phyloP scores from a whole-genome alignment of 2,329 filamentous ascomycete genomes.

The Trichothecium roseum region DNA sequence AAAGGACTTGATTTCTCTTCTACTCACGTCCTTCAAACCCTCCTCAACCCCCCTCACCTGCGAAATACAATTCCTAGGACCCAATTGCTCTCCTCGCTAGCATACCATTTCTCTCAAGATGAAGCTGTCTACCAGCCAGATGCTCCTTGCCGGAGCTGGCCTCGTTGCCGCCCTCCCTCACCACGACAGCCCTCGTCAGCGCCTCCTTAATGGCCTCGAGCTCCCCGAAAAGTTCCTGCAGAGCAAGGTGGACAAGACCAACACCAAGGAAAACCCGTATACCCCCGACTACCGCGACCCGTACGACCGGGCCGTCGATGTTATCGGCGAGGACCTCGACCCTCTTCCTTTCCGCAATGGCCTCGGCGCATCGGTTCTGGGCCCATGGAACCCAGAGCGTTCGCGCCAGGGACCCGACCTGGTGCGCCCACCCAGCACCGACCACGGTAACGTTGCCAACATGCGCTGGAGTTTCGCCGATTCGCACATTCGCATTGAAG shows the following conservation, averaged over 20 bases:
- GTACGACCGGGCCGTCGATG: conserved; percentile 52
- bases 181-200: conserved; percentile 43
- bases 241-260: conserved; percentile 17
- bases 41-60: background rate
- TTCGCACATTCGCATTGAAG: conserved; percentile 54
- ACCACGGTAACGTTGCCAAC: conserved; percentile 59
- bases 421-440: conserved; percentile 61
- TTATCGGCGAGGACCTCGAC: conserved; percentile 47
- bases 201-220: conserved; percentile 37
- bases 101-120: conserved; percentile 11
- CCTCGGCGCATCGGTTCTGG: conserved; percentile 54
- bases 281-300: conserved; percentile 49
- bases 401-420: conserved; percentile 62
- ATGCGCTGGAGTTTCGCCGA: conserved; percentile 64
- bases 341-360: conserved; percentile 57
- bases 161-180: conserved; percentile 16
- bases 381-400: conserved; percentile 58
- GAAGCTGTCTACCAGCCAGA: conserved; percentile 14
- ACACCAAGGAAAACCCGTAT: conserved; percentile 37
- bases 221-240: conserved; percentile 31
- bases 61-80: background rate
- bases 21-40: background rate
- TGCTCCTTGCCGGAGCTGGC: conserved; percentile 16
- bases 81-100: background rate
- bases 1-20: no score